Conservation (phyloP, 768 basidiomycete genomes). For the Tricholoma flavovirens region DNA sequence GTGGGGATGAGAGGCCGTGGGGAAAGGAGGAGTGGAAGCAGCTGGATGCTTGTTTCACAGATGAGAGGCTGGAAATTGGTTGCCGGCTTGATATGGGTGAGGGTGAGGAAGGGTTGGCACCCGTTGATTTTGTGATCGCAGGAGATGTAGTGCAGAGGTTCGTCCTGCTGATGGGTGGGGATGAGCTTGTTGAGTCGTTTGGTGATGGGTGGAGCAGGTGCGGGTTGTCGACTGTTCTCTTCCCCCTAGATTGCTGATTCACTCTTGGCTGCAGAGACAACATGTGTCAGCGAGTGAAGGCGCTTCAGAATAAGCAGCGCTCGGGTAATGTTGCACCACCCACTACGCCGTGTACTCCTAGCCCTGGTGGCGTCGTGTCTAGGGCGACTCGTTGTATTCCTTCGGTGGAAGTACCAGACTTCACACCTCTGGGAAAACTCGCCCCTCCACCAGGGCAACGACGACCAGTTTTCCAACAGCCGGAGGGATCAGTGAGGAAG, state of each 20-base stretch:
- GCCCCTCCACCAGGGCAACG: constrained; percentile 21
- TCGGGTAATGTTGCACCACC: constrained; percentile 52
- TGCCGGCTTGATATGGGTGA: constrained; percentile 2
- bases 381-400: constrained; percentile 11
- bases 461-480: constrained; percentile 13
- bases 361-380: constrained; percentile 8
- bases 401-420: constrained; percentile 45
- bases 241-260: constrained; percentile 1
- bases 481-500: constrained; percentile 14
- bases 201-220: constrained; percentile 58
- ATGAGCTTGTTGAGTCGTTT: constrained; percentile 28
- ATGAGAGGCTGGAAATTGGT: constrained; percentile 53
- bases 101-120: constrained; percentile 34
- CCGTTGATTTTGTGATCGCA: constrained; percentile 46
- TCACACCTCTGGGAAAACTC: constrained; percentile 41
- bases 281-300: constrained; percentile 44
- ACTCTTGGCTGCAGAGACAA: constrained; percentile 34
- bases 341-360: constrained; percentile 35
- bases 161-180: constrained; percentile 42
- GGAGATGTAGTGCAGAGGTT: constrained; percentile 62
- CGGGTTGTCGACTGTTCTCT: constrained; percentile 15
- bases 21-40: constrained; percentile 74
- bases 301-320: constrained; percentile 57
- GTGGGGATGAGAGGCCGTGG: constrained; percentile 40
- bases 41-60: constrained; percentile 74